Evolutionary conservation across 495 filamentous ascomycete species (phyloP), one percentile per base, ranked within the genome.

Genomic region (Hypoxylon lienhwacheense): DNA sequence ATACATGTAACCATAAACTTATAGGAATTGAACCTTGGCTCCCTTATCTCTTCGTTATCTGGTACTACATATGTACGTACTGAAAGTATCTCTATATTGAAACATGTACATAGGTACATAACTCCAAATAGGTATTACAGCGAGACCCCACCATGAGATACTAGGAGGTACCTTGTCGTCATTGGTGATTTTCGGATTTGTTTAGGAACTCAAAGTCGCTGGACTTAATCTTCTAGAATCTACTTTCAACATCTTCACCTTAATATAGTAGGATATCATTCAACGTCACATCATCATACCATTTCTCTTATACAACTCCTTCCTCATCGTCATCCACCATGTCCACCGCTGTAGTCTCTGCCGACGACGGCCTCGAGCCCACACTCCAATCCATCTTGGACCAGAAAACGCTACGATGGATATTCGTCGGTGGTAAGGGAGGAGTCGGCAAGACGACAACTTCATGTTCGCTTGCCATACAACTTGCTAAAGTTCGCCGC

Each of bases 381-480:
- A 89, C 90, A 28, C 88, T 99, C 66, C 88, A 96, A 80, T 87
- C 88, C 34, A 90, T 99, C 63, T 80, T 97, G 64, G 88, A 91
- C 75, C 93, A 99, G 69, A 88, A 87, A 64, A 85, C 89, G 14
- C 85, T 99, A 40, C 90, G 93, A 56, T 99, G 95, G 95, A 95
- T 99, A 70, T 99, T 99, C 65, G 95, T 97, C 39, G 93, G 93
- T 63, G 93, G 93, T 47, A 99, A 99, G 79, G 93, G 93, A 59
- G 93, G 93, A 64, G 93, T 99, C n/a, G 93, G 93, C 65, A 99
- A 99, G 78, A 99, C 93, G 8, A 99, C 95, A 11, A 97, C 95
- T 0, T 97, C 91, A 1, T 99, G 95, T 75, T 95, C 90, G 31
- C 85, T 99, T 39, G 93, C 93, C 44, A 97, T 97, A 66, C 93